Evolutionary conservation across 1,139 yeast genomes (phyloP).

Genomic region (Lizanozyma gosingica): DNA sequence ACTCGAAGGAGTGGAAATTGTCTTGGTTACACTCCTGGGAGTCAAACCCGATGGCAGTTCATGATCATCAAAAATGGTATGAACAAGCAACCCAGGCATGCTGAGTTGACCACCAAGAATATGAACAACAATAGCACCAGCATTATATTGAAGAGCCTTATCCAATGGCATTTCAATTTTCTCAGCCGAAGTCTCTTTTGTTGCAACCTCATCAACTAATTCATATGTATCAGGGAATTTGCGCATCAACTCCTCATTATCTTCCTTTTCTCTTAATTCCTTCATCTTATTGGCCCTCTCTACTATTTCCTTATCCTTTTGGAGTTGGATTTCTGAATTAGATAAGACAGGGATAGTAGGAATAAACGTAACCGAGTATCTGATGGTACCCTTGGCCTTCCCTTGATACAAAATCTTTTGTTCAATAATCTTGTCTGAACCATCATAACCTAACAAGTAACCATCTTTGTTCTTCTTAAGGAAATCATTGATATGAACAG

Average conservation of each 20-base stretch:
- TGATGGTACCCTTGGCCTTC: slow-evolving; percentile 36
- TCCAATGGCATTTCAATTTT: slow-evolving; percentile 44
- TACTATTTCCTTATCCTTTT: slow-evolving; percentile 23
- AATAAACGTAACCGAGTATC: slow-evolving; percentile 52
- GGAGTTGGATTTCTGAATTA: slow-evolving; percentile 36
- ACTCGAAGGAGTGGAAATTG: slow-evolving; percentile 24
- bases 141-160: slow-evolving; percentile 43
- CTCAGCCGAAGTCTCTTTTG: slow-evolving; percentile 18
- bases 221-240: slow-evolving; percentile 50
- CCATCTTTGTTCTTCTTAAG: slow-evolving; percentile 41
- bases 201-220: slow-evolving; percentile 36
- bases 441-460: slow-evolving; percentile 42
- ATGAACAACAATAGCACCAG: slow-evolving; percentile 55
- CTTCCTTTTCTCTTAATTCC: slow-evolving; percentile 27
- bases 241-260: slow-evolving; percentile 19
- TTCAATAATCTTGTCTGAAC: slow-evolving; percentile 28
- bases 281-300: slow-evolving; percentile 27
- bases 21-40: slow-evolving; percentile 27
- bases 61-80: slow-evolving; percentile 56
- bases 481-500: slow-evolving; percentile 41
- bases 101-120: slow-evolving; percentile 40
- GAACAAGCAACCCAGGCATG: slow-evolving; percentile 42
- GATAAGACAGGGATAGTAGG: slow-evolving; percentile 59
- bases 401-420: slow-evolving; percentile 22
- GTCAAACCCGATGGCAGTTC: slow-evolving; percentile 51